phyloP scores from a whole-genome alignment of 129 eudicot species.

The Heracleum sosnowskyi region DNA sequence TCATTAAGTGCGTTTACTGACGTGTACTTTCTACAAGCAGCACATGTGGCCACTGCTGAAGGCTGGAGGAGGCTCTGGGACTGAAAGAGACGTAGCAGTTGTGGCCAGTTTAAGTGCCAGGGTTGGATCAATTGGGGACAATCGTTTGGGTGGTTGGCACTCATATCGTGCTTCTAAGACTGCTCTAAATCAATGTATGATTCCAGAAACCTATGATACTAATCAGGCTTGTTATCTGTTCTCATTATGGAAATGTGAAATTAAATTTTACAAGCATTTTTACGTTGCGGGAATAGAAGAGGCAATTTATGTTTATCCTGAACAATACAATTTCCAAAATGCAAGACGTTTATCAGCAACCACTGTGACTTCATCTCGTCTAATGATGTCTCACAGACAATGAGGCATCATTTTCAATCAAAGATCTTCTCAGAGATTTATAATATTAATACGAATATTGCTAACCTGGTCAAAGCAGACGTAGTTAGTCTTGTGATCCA shows the following conservation, averaged over 20 bases:
- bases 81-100: slow-evolving; percentile 60
- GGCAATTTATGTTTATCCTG: background rate
- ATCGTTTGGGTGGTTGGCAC: slow-evolving; percentile 92
- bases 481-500: background rate
- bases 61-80: slow-evolving; percentile 71
- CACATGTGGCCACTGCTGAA: slow-evolving; percentile 99
- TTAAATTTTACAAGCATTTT: background rate
- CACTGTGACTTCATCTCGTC: background rate
- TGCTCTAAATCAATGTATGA: slow-evolving; percentile 81
- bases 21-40: slow-evolving; percentile 30
- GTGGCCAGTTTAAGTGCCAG: slow-evolving; percentile 95
- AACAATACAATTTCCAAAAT: background rate
- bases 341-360: background rate
- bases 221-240: background rate
- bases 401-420: background rate
- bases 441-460: background rate
- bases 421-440: background rate
- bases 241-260: background rate
- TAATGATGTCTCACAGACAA: background rate
- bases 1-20: background rate
- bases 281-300: background rate
- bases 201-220: background rate
- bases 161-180: slow-evolving; percentile 89
- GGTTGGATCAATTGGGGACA: slow-evolving; percentile 90
- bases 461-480: background rate